A percentile compares a stretch with the other conserved stretches of the same genome.
These are phyloP conservation scores for Rhynchospora breviuscula DNA, from an alignment of 176 grass and related monocot genomes.

Conservation along the genomic window DNA sequence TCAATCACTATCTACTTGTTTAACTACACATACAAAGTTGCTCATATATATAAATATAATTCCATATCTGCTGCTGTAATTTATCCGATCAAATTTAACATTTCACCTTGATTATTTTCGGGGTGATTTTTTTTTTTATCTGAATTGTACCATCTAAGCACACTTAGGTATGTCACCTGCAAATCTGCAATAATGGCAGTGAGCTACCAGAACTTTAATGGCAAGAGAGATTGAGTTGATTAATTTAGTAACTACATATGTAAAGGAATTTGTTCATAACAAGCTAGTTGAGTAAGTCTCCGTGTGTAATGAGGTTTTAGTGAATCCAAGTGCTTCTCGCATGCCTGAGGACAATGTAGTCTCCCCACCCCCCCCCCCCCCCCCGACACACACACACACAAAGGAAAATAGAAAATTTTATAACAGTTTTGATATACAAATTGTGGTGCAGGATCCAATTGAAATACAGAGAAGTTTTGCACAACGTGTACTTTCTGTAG, in stretches of 20 bases:
- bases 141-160: not conserved
- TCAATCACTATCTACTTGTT: not conserved
- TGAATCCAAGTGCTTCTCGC: not conserved
- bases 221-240: not conserved
- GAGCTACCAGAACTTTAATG: not conserved
- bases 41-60: not conserved
- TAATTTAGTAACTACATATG: not conserved
- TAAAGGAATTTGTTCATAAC: not conserved
- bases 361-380: not conserved
- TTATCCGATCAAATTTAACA: not conserved
- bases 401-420: not conserved
- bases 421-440: not conserved
- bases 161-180: not conserved
- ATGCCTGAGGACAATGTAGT: not conserved
- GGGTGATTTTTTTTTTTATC: not conserved
- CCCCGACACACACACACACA: not conserved
- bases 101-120: not conserved
- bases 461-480: conserved; percentile 92
- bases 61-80: not conserved
- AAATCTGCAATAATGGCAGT: not conserved
- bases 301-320: not conserved
- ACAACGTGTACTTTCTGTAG: conserved; percentile 62
- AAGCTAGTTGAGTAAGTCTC: not conserved
- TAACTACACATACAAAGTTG: conserved; percentile 2
- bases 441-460: conserved; percentile 69